Conservation (phyloP, 305 asterid species). For the Plantago coronopus region DNA sequence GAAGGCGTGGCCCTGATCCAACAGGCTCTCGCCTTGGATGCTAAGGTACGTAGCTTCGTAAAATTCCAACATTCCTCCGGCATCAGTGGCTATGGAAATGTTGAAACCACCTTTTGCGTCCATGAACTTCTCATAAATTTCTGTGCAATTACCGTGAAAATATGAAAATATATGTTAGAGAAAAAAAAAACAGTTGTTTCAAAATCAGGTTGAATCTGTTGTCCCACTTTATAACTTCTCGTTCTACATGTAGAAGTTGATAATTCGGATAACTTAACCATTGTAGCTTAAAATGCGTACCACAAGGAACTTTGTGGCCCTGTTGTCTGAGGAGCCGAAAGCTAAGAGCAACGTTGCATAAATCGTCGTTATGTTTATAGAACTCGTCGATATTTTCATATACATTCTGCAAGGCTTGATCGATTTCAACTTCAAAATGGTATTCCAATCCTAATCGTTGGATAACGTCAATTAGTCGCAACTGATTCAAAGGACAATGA, state of each 20-base stretch:
- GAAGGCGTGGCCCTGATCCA: neutral
- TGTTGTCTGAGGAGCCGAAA: slow-evolving; percentile 21
- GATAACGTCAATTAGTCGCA: slow-evolving; percentile 9
- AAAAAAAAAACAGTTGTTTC: too few species aligned
- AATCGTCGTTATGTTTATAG: slow-evolving; percentile 16
- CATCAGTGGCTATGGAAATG: slow-evolving; percentile 1
- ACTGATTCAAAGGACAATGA: neutral
- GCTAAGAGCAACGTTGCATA: slow-evolving; percentile 8
- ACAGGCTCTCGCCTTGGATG: neutral
- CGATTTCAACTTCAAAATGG: neutral
- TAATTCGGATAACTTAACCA: too few species aligned
- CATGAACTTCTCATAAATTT: neutral
- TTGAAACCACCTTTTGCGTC: slow-evolving; percentile 6
- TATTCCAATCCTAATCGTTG: neutral
- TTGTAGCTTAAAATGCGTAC: too few species aligned
- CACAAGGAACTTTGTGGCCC: neutral
- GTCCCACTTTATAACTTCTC: neutral
- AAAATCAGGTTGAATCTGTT: neutral
- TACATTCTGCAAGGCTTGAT: neutral
- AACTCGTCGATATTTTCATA: neutral
- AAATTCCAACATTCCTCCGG: neutral
- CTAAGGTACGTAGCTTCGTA: slow-evolving; percentile 1
- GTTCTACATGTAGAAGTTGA: too few species aligned
- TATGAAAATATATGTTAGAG: too few species aligned
- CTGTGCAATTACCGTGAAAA: too few species aligned